Percentiles rank a stretch among this genome's conserved stretches.
Evolutionary conservation across 2,329 filamentous ascomycete species (phyloP).

Genomic region (Penicillium nordicum): DNA sequence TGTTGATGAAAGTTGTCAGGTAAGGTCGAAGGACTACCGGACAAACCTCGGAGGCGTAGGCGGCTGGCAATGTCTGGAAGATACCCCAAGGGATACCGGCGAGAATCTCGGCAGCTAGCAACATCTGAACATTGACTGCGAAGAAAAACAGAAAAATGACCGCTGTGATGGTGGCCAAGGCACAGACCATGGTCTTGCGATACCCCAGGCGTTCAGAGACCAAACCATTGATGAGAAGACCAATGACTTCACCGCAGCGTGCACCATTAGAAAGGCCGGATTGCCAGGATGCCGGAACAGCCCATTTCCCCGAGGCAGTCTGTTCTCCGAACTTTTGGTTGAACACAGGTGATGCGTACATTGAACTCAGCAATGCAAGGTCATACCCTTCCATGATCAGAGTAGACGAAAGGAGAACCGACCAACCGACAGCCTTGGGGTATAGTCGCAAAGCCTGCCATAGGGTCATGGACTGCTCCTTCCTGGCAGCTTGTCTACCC

Average conservation of each 20-base stretch:
- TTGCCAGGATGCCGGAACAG: slow-evolving; percentile 33
- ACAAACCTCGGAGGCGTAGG: slow-evolving; percentile 43
- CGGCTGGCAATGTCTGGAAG: slow-evolving; percentile 44
- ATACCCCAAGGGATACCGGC: slow-evolving; percentile 49
- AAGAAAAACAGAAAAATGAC: slow-evolving; percentile 50
- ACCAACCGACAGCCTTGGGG: slow-evolving; percentile 39
- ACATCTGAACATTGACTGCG: slow-evolving; percentile 41
- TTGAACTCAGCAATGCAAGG: slow-evolving; percentile 32
- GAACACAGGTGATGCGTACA: slow-evolving; percentile 34
- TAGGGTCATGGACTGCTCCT: slow-evolving; percentile 36
- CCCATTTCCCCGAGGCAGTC: slow-evolving; percentile 19
- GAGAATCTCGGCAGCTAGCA: slow-evolving; percentile 48
- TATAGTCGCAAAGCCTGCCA: slow-evolving; percentile 29
- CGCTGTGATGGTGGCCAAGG: slow-evolving; percentile 39
- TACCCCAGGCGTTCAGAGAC: slow-evolving; percentile 32
- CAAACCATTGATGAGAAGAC: slow-evolving; percentile 29
- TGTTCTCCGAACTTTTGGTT: slow-evolving; percentile 30
- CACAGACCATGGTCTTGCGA: slow-evolving; percentile 30
- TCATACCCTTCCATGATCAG: slow-evolving; percentile 46
- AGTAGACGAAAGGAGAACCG: slow-evolving; percentile 34
- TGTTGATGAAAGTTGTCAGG: slow-evolving; percentile 42
- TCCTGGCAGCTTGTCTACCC: slow-evolving; percentile 30
- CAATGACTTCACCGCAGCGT: slow-evolving; percentile 23
- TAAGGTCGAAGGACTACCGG: slow-evolving; percentile 38
- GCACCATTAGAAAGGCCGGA: slow-evolving; percentile 27